Conservation (phyloP, 371 early-diverging fungal genomes). For the Rhizopus delemar region DNA sequence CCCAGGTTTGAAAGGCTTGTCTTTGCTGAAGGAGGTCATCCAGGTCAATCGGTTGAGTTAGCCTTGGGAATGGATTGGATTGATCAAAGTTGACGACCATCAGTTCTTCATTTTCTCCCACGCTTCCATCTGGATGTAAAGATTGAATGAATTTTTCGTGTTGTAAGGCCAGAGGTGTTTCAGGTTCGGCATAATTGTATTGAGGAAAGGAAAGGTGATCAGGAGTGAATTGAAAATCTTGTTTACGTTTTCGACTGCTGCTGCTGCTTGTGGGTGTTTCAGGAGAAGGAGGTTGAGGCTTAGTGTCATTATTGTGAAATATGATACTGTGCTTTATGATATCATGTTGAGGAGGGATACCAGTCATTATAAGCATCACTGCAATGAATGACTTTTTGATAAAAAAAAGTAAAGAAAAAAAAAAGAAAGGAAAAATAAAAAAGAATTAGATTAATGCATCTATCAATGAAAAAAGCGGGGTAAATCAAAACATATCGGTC, state of each 20-base stretch:
- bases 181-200: background rate
- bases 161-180: background rate
- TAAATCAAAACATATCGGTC: conserved; percentile 17
- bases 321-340: conserved; percentile 5
- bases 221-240: background rate
- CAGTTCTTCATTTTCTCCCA: conserved; percentile 20
- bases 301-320: conserved; percentile 9
- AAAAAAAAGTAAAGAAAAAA: conserved; percentile 6
- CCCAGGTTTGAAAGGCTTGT: conserved; percentile 8
- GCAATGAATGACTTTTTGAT: conserved; percentile 3
- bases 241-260: conserved; percentile 8
- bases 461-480: conserved; percentile 18
- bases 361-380: conserved; percentile 17
- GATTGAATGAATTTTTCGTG: background rate
- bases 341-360: conserved; percentile 10
- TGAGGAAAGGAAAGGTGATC: background rate
- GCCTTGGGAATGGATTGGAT: background rate
- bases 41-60: conserved; percentile 10
- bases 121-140: background rate
- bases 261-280: conserved; percentile 12
- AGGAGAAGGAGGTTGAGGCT: conserved; percentile 2
- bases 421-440: conserved; percentile 8
- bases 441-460: conserved; percentile 4
- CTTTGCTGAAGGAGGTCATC: conserved; percentile 6
- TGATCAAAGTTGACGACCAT: background rate